Conservation (phyloP, 345 rosid species). For the Mangifera indica region DNA sequence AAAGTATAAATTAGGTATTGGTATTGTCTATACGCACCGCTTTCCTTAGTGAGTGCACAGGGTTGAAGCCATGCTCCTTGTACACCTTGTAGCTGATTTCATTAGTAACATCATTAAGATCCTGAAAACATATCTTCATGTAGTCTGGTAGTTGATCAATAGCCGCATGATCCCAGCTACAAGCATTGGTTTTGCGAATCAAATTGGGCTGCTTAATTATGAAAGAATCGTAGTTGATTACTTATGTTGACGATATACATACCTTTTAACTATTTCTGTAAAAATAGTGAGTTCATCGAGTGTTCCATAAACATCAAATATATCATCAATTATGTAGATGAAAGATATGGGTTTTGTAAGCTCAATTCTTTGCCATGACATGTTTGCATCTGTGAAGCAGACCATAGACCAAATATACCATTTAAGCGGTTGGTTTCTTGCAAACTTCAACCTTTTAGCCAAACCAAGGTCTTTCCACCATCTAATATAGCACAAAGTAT, state of each 20-base stretch:
- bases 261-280: no score
- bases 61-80: slow-evolving; percentile 42
- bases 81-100: slow-evolving; percentile 39
- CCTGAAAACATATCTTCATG: slow-evolving; percentile 46
- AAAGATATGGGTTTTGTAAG: no score
- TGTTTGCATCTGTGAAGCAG: slow-evolving; percentile 43
- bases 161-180: slow-evolving; percentile 43
- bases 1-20: no score
- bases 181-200: neutral
- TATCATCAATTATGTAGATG: no score
- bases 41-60: no score
- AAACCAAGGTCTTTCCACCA: slow-evolving; percentile 64
- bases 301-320: no score
- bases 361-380: no score
- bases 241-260: slow-evolving; percentile 39
- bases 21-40: no score
- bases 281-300: no score
- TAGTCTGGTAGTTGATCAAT: slow-evolving; percentile 33
- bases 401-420: slow-evolving; percentile 55
- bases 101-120: slow-evolving; percentile 36
- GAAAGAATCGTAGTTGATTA: slow-evolving; percentile 15
- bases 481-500: slow-evolving; percentile 24
- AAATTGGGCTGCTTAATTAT: neutral
- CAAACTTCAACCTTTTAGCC: slow-evolving; percentile 39
- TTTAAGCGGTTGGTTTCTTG: slow-evolving; percentile 56